Base-by-base conservation (phyloP, 2,329 filamentous ascomycete genomes). In the Fusarium pseudonygamai region DNA sequence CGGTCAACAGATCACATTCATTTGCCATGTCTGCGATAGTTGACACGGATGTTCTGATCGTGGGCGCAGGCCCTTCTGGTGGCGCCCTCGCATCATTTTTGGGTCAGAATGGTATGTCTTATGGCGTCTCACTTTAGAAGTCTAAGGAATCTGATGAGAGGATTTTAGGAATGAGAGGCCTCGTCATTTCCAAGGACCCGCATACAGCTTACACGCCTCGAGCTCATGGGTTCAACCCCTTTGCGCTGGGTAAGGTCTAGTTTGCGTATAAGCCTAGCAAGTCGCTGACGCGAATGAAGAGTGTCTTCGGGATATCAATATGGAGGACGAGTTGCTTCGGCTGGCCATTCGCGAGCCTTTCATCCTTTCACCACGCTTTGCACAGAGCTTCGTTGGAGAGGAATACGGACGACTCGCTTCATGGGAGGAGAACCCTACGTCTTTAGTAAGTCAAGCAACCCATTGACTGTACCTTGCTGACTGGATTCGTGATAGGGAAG, bases 401-500 rank as follows among this genome's bases (percentile, higher is more conserved):
- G 46, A 49, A 18, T 49, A 49, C 28, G 46, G 46, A n/a, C 7
- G 46, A 32, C 0, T 49, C 28, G 6, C 46, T 4, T 14, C 46
- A 9, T 49, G 46, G 46, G 46, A 49, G 0, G 46, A 49, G 11
- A 3, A 30, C 1, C 28, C 28, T 6, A 7, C 0, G 14, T 32
- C 22, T n/a, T 9, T 9, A 6, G 28, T 49, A 32, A 18, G 46
- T 11, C 1, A 0, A 15, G 3, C 0, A 22, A 28, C 6, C 7
- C 5, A n/a, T 16, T 7, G 1, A n/a, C 5, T 6, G 7, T 11
- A 1, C 3, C 5, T 10, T 13, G 0, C 28, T n/a, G 7, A 49
- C 1, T 6, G 1, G 5, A 4, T 0, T 4, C 3, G 6, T 18
- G 3, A 3, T 18, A 30, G 46, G 26, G 15, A 2, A 18, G 28